Evolutionary conservation across 2,329 filamentous ascomycete genomes (phyloP).

Genomic region (Alternaria angustiovoidea): DNA sequence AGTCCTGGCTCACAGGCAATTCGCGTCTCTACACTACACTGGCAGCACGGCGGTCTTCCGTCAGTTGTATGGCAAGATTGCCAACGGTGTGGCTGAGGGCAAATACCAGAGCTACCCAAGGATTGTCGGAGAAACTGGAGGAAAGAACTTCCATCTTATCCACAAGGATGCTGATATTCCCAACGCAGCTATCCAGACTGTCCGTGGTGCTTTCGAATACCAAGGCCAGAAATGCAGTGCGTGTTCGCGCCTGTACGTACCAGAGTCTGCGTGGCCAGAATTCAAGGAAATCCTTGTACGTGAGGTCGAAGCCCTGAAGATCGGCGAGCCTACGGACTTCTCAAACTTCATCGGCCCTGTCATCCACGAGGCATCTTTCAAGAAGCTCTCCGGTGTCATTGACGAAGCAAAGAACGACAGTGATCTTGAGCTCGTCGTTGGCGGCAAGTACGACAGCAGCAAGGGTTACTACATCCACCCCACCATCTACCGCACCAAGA

Average conservation of each 20-base stretch:
- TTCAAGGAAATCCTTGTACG: constrained; percentile 72
- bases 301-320: constrained; percentile 74
- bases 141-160: constrained; percentile 91
- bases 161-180: constrained; percentile 79
- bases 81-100: constrained; percentile 79
- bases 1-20: constrained; percentile 78
- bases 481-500: constrained; percentile 79
- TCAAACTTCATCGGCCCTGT: constrained; percentile 87
- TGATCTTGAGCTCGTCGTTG: constrained; percentile 75
- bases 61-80: constrained; percentile 85
- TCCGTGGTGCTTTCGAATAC: constrained; percentile 89
- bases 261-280: constrained; percentile 75
- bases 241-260: constrained; percentile 80
- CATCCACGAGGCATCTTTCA: constrained; percentile 82
- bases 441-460: constrained; percentile 78
- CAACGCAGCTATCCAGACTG: constrained; percentile 81
- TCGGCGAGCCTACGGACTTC: constrained; percentile 75
- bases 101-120: constrained; percentile 86
- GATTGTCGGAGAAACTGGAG: constrained; percentile 88
- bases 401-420: constrained; percentile 79
- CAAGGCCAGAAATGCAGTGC: constrained; percentile 93
- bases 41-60: constrained; percentile 93
- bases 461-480: constrained; percentile 86
- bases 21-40: constrained; percentile 93
- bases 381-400: constrained; percentile 79